Evolutionary conservation across 441 rosid species (phyloP), one percentile per base, ranked within the genome.

Genomic region (Populus hybrid): DNA sequence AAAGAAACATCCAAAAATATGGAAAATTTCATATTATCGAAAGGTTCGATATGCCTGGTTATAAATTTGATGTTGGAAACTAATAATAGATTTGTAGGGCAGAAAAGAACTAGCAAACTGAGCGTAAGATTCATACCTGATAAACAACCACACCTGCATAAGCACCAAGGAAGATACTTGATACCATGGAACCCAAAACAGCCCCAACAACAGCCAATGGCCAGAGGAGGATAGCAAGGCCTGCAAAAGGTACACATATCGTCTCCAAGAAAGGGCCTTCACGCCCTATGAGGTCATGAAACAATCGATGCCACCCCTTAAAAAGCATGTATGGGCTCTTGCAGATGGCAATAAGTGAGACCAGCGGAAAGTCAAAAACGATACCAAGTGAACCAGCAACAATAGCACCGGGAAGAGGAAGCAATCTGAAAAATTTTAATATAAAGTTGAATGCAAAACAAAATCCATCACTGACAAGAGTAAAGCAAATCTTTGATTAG

Each of bases 221-320:
- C 99, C 99, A 96, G 34, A 96, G 91, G 81, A 96, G 78, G 80
- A 96, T 94, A 63, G 89, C 97, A 73, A 96, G 97, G 68, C 98
- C 98, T 2, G 98, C 98, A 46, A 94, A 92, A 72, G 99, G 99
- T 74, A 96, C 97, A 76, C 99, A 96, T 83, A 96, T 90, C 5
- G 97, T 92, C 82, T 96, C 99, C 89, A 96, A 88, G 89, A 94
- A 96, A 59, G 98, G 99, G 68, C 98, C 99, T 90, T 96, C 97
- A 82, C 99, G 92, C 42, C 99, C 99, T 69, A 90, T 84, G 32
- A 96, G 98, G 83, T 95, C 99, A 61, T 90, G 98, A 87, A 91
- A 91, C 86, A 95, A 80, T 54, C 95, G 97, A 68, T 78, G 91
- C 99, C 98, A 95, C 32, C 99, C 99, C 84, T 94, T 94, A 73